Percentiles rank a stretch among this genome's conserved stretches.
Evolutionary conservation across 2,329 filamentous ascomycete species (phyloP).

Genomic region (Paecilomyces niveus): DNA sequence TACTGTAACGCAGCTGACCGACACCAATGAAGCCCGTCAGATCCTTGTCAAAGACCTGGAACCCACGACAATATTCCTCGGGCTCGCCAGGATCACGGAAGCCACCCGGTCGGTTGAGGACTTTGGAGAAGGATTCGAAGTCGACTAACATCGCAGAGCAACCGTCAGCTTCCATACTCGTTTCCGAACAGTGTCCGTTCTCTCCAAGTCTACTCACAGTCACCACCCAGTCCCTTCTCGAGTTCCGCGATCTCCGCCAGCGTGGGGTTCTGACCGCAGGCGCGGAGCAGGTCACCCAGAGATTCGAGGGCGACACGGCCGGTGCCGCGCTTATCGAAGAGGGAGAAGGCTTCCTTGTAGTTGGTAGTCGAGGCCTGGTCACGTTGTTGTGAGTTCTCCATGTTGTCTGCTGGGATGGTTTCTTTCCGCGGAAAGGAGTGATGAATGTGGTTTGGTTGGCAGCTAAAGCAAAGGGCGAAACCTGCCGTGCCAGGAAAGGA

Average conservation of each 20-base stretch:
- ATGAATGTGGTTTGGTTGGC: neutral
- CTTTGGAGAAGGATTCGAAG: slow-evolving; percentile 93
- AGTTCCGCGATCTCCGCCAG: slow-evolving; percentile 86
- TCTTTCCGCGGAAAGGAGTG: slow-evolving; percentile 8
- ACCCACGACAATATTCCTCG: slow-evolving; percentile 96
- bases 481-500: neutral
- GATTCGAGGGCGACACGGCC: slow-evolving; percentile 81
- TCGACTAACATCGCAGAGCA: slow-evolving; percentile 58
- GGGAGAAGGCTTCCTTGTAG: slow-evolving; percentile 99
- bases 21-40: slow-evolving; percentile 97
- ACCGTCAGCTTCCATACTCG: slow-evolving; percentile 6
- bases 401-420: slow-evolving; percentile 19
- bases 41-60: slow-evolving; percentile 99
- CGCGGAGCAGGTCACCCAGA: slow-evolving; percentile 87
- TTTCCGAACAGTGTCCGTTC: neutral
- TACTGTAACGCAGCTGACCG: slow-evolving; percentile 86
- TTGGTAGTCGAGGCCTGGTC: slow-evolving; percentile 69
- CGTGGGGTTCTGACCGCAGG: slow-evolving; percentile 96
- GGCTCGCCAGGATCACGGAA: slow-evolving; percentile 98
- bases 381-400: slow-evolving; percentile 7
- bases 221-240: slow-evolving; percentile 79
- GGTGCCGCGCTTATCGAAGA: slow-evolving; percentile 99
- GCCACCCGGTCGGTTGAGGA: slow-evolving; percentile 93
- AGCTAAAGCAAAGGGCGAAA: neutral
- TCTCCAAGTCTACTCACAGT: slow-evolving; percentile 61